Conservation (phyloP, 2,329 filamentous ascomycete genomes). For the Cladosporium sp. region DNA sequence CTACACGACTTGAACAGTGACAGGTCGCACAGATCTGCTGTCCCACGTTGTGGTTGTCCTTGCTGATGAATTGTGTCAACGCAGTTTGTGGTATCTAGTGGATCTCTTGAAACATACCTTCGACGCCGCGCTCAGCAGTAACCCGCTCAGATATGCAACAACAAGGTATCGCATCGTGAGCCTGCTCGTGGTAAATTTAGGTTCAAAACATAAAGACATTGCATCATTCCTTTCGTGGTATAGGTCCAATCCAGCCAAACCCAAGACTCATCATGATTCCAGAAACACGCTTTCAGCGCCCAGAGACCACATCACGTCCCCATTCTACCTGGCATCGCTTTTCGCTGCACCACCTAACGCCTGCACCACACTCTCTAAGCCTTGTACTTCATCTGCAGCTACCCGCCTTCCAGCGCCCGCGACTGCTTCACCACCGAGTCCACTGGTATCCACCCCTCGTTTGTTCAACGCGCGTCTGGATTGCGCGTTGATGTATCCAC, state of each 20-base stretch:
- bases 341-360: conserved; percentile 25
- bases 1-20: no score
- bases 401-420: background rate
- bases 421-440: background rate
- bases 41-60: no score
- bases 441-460: conserved; percentile 55
- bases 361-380: conserved; percentile 35
- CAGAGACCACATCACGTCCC: background rate
- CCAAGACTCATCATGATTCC: background rate
- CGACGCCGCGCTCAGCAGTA: no score
- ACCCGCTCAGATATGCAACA: no score
- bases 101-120: no score
- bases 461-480: conserved; percentile 73
- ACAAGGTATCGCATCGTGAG: no score
- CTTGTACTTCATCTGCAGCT: conserved; percentile 32
- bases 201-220: background rate
- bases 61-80: no score
- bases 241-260: background rate
- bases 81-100: no score
- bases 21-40: no score
- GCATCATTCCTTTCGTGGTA: background rate
- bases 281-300: background rate
- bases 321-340: conserved; percentile 10
- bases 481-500: conserved; percentile 78
- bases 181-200: no score